These are phyloP conservation scores for Trichosporon ovoides DNA, from an alignment of 1,284 basidiomycete genomes.

Conservation along the genomic window DNA sequence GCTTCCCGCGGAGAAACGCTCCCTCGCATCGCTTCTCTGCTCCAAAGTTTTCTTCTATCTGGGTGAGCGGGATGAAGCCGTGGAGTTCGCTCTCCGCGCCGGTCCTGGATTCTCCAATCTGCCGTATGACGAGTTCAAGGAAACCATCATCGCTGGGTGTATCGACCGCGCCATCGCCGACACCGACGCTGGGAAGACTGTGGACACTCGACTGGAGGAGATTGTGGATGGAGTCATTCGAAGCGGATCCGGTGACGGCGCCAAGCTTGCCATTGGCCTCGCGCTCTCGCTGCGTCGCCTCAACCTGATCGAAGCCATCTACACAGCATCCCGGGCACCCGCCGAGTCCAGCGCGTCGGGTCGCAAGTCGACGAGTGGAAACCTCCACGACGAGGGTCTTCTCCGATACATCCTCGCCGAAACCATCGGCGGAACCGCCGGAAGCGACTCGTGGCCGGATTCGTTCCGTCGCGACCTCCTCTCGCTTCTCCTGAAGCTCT, in stretches of 20 bases:
- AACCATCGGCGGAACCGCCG: slow-evolving; percentile 59
- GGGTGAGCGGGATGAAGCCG: slow-evolving; percentile 84
- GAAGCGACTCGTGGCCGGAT: slow-evolving; percentile 42
- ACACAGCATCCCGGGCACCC: slow-evolving; percentile 46
- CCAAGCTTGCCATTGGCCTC: slow-evolving; percentile 86
- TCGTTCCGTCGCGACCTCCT: slow-evolving; percentile 54
- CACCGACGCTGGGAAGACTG: slow-evolving; percentile 51
- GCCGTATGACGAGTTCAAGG: slow-evolving; percentile 73
- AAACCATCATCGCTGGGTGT: slow-evolving; percentile 89
- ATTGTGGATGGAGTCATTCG: slow-evolving; percentile 85
- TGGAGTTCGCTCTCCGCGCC: slow-evolving; percentile 87
- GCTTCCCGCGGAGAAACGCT: slow-evolving; percentile 64
- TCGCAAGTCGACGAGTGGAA: slow-evolving; percentile 20
- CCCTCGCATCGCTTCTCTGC: slow-evolving; percentile 77
- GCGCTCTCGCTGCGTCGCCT: slow-evolving; percentile 82
- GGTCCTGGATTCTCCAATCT: slow-evolving; percentile 77
- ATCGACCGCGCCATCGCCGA: slow-evolving; percentile 79
- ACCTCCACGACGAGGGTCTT: slow-evolving; percentile 63
- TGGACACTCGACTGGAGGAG: slow-evolving; percentile 68
- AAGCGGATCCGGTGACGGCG: slow-evolving; percentile 75
- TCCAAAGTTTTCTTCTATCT: slow-evolving; percentile 97
- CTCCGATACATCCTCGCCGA: slow-evolving; percentile 87
- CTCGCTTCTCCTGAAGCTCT: slow-evolving; percentile 66
- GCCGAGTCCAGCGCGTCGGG: slow-evolving; percentile 22
- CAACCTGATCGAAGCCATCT: slow-evolving; percentile 74